Evolutionary conservation across 805 yeast species (phyloP).

Genomic region (Pichia heedii): DNA sequence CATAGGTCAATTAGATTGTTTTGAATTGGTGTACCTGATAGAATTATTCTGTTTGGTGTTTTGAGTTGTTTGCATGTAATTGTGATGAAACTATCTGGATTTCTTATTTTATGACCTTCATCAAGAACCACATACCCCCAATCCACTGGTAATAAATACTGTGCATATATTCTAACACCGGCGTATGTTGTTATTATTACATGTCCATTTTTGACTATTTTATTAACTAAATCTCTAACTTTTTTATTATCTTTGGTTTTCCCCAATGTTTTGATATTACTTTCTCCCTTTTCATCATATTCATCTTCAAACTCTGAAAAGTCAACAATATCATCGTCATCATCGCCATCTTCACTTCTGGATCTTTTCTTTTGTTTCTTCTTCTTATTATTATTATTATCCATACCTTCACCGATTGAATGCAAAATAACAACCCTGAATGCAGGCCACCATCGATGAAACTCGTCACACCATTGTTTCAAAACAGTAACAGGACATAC

Average conservation of each 20-base stretch:
- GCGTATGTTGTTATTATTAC: conserved; percentile 88
- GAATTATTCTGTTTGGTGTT: conserved; percentile 76
- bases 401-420: conserved; percentile 83
- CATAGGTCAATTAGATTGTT: conserved; percentile 86
- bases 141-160: conserved; percentile 58
- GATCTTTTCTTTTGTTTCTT: conserved; percentile 9
- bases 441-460: conserved; percentile 98
- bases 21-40: conserved; percentile 96
- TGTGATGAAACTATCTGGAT: conserved; percentile 86
- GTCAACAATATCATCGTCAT: conserved; percentile 34
- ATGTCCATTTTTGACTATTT: conserved; percentile 44
- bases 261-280: conserved; percentile 19
- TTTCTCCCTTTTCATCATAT: conserved; percentile 38
- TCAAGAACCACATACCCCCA: conserved; percentile 93
- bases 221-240: conserved; percentile 8
- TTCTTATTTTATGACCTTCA: conserved; percentile 95
- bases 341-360: conserved; percentile 26
- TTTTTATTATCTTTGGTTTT: conserved; percentile 23
- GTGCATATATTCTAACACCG: conserved; percentile 30
- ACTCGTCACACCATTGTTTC: conserved; percentile 95
- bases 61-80: conserved; percentile 74
- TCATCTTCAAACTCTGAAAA: conserved; percentile 38
- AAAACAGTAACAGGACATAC: conserved; percentile 97
- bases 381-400: conserved; percentile 18
- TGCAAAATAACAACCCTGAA: conserved; percentile 78